phyloP scores from a whole-genome alignment of 2,329 filamentous ascomycete genomes.

The Xenoacremonium recifei region DNA sequence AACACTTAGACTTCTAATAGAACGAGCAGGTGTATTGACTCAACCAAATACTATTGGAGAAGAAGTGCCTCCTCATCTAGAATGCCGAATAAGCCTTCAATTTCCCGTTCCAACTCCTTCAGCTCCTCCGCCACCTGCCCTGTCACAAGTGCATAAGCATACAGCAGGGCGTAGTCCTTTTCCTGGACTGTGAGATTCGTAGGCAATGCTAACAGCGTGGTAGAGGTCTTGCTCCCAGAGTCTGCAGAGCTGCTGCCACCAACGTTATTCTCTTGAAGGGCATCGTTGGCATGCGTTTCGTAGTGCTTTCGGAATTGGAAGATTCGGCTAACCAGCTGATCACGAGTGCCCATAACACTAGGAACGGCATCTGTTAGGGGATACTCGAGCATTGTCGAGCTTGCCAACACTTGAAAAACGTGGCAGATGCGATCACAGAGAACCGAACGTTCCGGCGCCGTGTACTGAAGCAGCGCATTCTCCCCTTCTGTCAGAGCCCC shows the following conservation, averaged over 20 bases:
- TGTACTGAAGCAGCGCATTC: constrained; percentile 74
- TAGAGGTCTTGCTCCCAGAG: too few species aligned
- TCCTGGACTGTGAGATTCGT: constrained; percentile 52
- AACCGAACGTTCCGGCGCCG: constrained; percentile 72
- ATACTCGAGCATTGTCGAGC: constrained; percentile 90
- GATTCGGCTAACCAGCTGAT: constrained; percentile 80
- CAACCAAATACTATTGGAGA: neutral
- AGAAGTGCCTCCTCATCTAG: neutral
- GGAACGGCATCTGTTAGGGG: constrained; percentile 86
- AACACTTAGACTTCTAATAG: too few species aligned
- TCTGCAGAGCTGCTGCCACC: constrained; percentile 18
- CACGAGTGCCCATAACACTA: constrained; percentile 75
- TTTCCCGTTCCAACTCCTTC: constrained; percentile 55
- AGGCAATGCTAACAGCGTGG: too few species aligned
- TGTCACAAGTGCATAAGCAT: constrained; percentile 78
- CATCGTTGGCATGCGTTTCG: neutral
- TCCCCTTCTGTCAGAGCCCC: constrained; percentile 75
- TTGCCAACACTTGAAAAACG: constrained; percentile 80
- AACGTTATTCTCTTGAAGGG: constrained; percentile 25
- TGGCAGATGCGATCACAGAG: constrained; percentile 89
- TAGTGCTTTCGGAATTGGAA: constrained; percentile 79
- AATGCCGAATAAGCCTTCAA: constrained; percentile 58
- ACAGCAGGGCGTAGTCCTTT: constrained; percentile 84
- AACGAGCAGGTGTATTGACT: too few species aligned
- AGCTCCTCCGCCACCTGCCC: constrained; percentile 65